Percentiles rank a stretch among this genome's conserved stretches.
Conservation (phyloP, 2,329 filamentous ascomycete genomes). For the Didymella sp. region DNA sequence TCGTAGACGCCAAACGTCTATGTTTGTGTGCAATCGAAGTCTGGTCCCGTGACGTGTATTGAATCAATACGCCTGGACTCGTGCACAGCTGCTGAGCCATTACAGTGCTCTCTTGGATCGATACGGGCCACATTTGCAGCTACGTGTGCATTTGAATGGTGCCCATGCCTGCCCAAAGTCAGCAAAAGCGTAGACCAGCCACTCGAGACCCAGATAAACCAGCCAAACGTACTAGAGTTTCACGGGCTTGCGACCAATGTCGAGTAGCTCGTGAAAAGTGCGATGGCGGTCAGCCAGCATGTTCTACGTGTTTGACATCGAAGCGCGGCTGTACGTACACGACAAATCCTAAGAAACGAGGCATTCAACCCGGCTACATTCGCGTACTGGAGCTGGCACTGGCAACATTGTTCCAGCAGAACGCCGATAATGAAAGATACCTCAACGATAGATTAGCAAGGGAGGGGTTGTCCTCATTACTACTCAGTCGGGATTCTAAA, state of each 20-base stretch:
- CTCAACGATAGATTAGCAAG: slow-evolving; percentile 63
- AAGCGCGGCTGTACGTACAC: slow-evolving; percentile 74
- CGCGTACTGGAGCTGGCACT: slow-evolving; percentile 73
- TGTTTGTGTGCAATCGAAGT: slow-evolving; percentile 10
- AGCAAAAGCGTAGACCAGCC: slow-evolving; percentile 35
- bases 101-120: background rate
- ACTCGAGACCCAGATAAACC: slow-evolving; percentile 30
- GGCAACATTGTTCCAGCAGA: slow-evolving; percentile 69
- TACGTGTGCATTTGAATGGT: slow-evolving; percentile 2
- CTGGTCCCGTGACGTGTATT: slow-evolving; percentile 5
- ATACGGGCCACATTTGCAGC: background rate
- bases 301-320: slow-evolving; percentile 70
- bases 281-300: slow-evolving; percentile 71
- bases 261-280: slow-evolving; percentile 73
- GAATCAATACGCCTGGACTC: background rate
- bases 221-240: slow-evolving; percentile 67
- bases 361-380: slow-evolving; percentile 81
- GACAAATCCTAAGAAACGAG: slow-evolving; percentile 75
- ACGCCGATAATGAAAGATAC: slow-evolving; percentile 65
- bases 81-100: background rate
- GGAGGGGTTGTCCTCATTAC: slow-evolving; percentile 55
- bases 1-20: slow-evolving; percentile 3
- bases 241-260: slow-evolving; percentile 73
- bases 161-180: slow-evolving; percentile 38
- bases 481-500: slow-evolving; percentile 60